Base-by-base conservation (phyloP, 495 filamentous ascomycete species). In the Parmelia sp. region DNA sequence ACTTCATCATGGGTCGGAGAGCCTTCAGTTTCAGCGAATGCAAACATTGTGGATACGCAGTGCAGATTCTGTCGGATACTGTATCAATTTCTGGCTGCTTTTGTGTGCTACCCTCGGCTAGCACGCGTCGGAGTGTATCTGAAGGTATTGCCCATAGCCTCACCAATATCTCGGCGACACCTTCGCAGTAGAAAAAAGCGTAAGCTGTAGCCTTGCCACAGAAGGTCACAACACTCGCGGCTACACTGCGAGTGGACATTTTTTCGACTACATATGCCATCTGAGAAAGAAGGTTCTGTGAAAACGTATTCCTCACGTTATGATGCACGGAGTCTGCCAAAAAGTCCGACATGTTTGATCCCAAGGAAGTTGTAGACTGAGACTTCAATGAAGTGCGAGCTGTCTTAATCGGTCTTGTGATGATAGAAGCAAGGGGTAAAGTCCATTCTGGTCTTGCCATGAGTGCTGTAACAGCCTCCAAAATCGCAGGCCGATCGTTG, bases 391-490 rank as follows among this genome's bases (percentile, higher is more conserved):
- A 74, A 74, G 69, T 79, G 40, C 65, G 72, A 6, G 77, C 72
- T 10, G 73, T 75, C 57, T 78, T 79, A 45, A 83, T 78, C 10
- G 77, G 72, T 40, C 90, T 73, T 3, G 87, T 80, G 45, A 81
- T 79, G 69, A 86, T 87, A 25, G 82, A 82, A 51, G 85, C 87
- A 40, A 85, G 84, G 11, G 90, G 79, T 31, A 88, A 76, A 53
- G 90, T 84, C 94, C 94, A 98, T 79, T 98, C 94, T 0, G 90
- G 88, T 49, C 94, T 85, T 71, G 86, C 89, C 92, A 98, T 96
- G 64, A 98, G 86, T 33, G 86, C 87, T 44, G 87, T 82, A 49
- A 91, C 82, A 23, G 88, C 89, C 70, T 97, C 94, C 29, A 97
- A 80, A 57, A 96, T 85, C 0, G 85, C 83, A 2, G 92, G 92